Conservation (phyloP, 2,329 filamentous ascomycete species). For the Bipolaris gigantea region DNA sequence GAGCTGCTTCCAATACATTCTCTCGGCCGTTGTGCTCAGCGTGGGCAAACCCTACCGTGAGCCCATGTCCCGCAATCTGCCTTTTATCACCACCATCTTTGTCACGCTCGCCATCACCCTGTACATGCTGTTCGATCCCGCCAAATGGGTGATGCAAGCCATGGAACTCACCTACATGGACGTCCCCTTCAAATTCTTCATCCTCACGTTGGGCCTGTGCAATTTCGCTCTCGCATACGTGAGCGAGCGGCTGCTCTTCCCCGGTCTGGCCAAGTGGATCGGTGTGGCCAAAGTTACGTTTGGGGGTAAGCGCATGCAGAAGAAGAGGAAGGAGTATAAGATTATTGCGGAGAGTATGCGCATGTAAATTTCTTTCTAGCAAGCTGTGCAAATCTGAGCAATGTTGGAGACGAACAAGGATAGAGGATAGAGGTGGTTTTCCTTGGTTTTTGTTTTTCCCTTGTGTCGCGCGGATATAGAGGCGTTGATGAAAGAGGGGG, state of each 20-base stretch:
- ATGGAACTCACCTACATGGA: constrained; percentile 88
- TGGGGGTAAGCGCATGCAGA: constrained; percentile 60
- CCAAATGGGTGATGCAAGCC: constrained; percentile 65
- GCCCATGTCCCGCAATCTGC: constrained; percentile 76
- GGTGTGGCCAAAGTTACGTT: constrained; percentile 62
- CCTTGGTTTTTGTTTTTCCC: background rate
- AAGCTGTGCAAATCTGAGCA: background rate
- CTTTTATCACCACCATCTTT: constrained; percentile 78
- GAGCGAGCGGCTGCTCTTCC: constrained; percentile 72
- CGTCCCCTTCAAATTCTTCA: constrained; percentile 69
- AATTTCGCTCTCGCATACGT: constrained; percentile 72
- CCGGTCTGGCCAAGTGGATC: constrained; percentile 66
- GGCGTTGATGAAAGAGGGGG: too few species aligned
- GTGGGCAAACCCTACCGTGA: constrained; percentile 91
- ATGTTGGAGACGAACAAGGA: background rate
- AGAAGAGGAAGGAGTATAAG: constrained; percentile 89
- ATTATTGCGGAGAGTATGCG: constrained; percentile 55
- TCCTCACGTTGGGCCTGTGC: constrained; percentile 69
- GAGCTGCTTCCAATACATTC: constrained; percentile 92
- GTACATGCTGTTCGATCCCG: constrained; percentile 81
- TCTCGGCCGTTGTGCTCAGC: constrained; percentile 84
- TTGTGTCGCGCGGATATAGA: too few species aligned
- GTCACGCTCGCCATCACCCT: constrained; percentile 67
- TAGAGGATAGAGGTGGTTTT: background rate
- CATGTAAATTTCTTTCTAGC: constrained; percentile 16